Percentiles rank a stretch among this genome's conserved stretches.
These are phyloP conservation scores for Helicosporidium sp. DNA, from an alignment of 139 green algal species.

Conservation along the genomic window DNA sequence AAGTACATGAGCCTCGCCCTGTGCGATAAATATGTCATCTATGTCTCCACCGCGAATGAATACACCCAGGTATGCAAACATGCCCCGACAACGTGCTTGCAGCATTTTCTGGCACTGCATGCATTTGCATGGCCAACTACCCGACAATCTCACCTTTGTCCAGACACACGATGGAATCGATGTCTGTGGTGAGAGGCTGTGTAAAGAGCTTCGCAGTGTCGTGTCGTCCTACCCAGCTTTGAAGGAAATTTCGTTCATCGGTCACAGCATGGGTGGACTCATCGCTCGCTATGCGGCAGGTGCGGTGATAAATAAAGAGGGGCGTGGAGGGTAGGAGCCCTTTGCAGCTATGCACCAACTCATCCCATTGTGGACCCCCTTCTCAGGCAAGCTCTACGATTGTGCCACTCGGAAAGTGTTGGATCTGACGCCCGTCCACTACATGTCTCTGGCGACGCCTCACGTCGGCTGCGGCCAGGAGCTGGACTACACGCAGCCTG, in stretches of 20 bases:
- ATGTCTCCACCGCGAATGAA: neutral
- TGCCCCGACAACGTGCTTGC: conserved; percentile 3
- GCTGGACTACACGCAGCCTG: conserved; percentile 32
- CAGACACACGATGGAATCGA: conserved; percentile 62
- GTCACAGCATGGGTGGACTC: conserved; percentile 51
- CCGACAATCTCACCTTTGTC: conserved; percentile 11
- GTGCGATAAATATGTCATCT: neutral
- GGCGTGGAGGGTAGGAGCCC: too few species aligned
- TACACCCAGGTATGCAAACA: neutral
- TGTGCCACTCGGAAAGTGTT: conserved; percentile 28
- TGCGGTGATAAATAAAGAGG: neutral
- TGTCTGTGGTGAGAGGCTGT: conserved; percentile 48
- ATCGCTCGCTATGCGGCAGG: conserved; percentile 27
- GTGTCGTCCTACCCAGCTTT: conserved; percentile 25
- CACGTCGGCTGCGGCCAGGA: conserved; percentile 52
- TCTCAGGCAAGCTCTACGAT: conserved; percentile 9
- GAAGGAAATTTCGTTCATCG: conserved; percentile 40
- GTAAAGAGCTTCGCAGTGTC: conserved; percentile 38
- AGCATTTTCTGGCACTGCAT: conserved; percentile 14
- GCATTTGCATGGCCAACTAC: conserved; percentile 20
- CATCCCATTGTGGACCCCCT: too few species aligned
- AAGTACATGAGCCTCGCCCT: neutral
- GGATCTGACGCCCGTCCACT: conserved; percentile 49
- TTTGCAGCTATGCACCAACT: too few species aligned
- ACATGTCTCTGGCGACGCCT: conserved; percentile 55